These are phyloP conservation scores for Falciphora oryzae DNA, from an alignment of 2,329 filamentous ascomycete species.

Conservation along the genomic window DNA sequence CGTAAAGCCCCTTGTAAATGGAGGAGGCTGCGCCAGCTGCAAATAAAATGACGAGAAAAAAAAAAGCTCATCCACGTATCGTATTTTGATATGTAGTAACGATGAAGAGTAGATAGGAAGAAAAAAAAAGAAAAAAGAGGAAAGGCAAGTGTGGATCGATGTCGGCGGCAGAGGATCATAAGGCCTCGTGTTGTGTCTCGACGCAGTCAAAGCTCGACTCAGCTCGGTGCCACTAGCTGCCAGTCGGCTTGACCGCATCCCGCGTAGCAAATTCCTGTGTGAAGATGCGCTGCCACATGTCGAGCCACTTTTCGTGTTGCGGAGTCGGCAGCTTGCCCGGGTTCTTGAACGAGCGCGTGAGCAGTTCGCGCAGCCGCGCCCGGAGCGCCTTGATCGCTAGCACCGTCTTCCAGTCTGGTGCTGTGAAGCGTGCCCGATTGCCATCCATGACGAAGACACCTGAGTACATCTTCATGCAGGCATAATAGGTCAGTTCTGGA, in stretches of 20 bases:
- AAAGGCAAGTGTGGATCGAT: no score
- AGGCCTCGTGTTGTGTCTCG: no score
- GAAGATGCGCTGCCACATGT: conserved; percentile 68
- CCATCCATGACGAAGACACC: conserved; percentile 84
- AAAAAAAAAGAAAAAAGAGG: no score
- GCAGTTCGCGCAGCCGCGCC: conserved; percentile 65
- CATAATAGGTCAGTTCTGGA: not conserved
- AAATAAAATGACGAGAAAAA: no score
- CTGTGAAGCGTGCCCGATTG: conserved; percentile 76
- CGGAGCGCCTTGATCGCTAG: conserved; percentile 82
- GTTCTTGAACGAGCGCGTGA: conserved; percentile 64
- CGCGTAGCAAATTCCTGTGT: conserved; percentile 38
- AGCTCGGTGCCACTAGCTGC: not conserved
- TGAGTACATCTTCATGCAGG: conserved; percentile 60
- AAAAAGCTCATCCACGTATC: no score
- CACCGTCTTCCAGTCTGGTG: conserved; percentile 85
- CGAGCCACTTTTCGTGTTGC: conserved; percentile 68
- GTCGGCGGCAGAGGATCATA: no score
- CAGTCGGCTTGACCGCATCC: conserved; percentile 4
- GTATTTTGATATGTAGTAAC: no score
- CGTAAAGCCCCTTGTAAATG: no score
- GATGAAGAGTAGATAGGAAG: no score
- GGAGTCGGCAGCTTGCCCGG: conserved; percentile 57
- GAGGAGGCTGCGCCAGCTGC: no score
- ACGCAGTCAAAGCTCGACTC: not conserved